phyloP scores from a whole-genome alignment of 495 filamentous ascomycete genomes.

The Lineolata rhizophorae region DNA sequence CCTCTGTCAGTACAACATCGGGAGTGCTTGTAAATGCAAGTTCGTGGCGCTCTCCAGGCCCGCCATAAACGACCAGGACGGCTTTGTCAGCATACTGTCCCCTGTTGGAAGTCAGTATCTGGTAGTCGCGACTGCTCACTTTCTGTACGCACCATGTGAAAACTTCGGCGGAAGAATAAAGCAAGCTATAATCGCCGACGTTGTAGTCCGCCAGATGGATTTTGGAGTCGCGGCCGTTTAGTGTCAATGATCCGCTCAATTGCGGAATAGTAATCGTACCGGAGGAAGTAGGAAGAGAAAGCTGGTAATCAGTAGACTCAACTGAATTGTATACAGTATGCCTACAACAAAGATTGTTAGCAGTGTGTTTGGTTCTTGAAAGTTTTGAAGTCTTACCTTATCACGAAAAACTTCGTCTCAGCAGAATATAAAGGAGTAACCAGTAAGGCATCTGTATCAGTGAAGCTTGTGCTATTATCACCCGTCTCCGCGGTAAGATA shows the following conservation, averaged over 20 bases:
- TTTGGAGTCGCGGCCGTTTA: conserved; percentile 57
- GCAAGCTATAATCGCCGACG: conserved; percentile 34
- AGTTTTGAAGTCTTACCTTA: too few relatives aligned
- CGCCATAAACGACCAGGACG: conserved; percentile 48
- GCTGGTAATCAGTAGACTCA: conserved; percentile 33
- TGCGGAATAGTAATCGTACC: conserved; percentile 42
- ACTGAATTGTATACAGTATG: conserved; percentile 37
- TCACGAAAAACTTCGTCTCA: conserved; percentile 5
- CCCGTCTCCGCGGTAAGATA: conserved; percentile 30
- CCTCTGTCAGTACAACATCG: too few relatives aligned
- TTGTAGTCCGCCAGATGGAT: conserved; percentile 54
- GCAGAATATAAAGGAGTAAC: background rate
- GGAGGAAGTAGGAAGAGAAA: conserved; percentile 36
- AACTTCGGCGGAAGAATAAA: conserved; percentile 52
- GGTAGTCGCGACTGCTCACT: background rate
- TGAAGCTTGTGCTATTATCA: too few relatives aligned
- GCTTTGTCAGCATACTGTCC: conserved; percentile 35
- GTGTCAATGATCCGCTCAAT: conserved; percentile 33
- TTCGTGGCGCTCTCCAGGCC: conserved; percentile 46
- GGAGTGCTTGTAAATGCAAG: conserved; percentile 35
- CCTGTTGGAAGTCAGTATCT: background rate
- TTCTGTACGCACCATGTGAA: conserved; percentile 4
- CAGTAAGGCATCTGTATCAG: too few relatives aligned
- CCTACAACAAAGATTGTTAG: too few relatives aligned
- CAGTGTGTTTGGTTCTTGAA: too few relatives aligned